Conservation (phyloP, 106 monocot genomes). For the Chionographis japonica region DNA sequence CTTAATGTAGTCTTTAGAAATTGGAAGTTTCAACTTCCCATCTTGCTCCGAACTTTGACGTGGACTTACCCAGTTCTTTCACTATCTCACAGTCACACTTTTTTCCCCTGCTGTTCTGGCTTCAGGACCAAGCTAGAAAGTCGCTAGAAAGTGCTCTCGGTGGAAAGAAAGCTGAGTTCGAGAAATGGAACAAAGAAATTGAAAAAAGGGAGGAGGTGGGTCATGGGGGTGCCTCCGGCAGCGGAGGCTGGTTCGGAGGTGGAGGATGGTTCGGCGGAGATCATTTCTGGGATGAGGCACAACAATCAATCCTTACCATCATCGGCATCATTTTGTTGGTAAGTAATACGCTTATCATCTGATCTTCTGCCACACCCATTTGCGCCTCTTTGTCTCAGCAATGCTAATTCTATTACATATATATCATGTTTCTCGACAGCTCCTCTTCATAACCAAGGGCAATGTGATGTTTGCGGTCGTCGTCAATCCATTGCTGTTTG, state of each 20-base stretch:
- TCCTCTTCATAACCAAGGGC: conserved; percentile 69
- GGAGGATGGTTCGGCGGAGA: conserved; percentile 67
- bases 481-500: conserved; percentile 61
- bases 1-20: too few species aligned
- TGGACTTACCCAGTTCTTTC: neutral
- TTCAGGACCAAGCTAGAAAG: conserved; percentile 80
- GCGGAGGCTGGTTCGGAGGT: conserved; percentile 81
- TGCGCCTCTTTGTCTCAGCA: neutral
- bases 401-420: neutral
- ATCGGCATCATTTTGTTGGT: conserved; percentile 61
- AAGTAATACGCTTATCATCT: neutral
- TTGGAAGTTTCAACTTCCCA: too few species aligned
- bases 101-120: neutral
- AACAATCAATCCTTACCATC: conserved; percentile 53
- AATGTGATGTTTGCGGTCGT: conserved; percentile 62
- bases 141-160: conserved; percentile 73
- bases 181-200: conserved; percentile 92
- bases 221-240: conserved; percentile 38
- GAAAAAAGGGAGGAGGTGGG: conserved; percentile 51
- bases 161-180: conserved; percentile 70
- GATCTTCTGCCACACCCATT: neutral
- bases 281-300: conserved; percentile 75
- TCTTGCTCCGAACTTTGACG: neutral
- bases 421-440: conserved; percentile 27
- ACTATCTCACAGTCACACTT: neutral